Percentiles rank a stretch among this genome's conserved stretches.
Evolutionary conservation across 139 green algal species (phyloP).

Genomic region (Tetraselmis striata): DNA sequence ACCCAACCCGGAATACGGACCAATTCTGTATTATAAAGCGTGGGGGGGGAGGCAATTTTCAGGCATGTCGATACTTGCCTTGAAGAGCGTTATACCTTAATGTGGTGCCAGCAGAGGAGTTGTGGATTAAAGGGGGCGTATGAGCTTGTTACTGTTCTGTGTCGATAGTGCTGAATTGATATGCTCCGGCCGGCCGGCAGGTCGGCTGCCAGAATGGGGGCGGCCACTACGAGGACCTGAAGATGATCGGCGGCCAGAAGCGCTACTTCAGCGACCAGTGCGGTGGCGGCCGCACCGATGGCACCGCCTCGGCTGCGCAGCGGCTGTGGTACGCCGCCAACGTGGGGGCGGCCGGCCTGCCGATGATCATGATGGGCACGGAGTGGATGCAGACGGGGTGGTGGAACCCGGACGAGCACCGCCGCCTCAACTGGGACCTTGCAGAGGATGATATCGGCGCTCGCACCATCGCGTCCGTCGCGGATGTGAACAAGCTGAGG

Average conservation of each 20-base stretch:
- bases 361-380: slow-evolving; percentile 64
- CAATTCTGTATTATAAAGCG: too few relatives aligned
- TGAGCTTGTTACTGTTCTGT: too few relatives aligned
- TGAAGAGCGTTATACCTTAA: too few relatives aligned
- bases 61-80: not conserved
- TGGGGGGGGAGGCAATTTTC: not conserved
- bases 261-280: slow-evolving; percentile 29
- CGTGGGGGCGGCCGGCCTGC: slow-evolving; percentile 44
- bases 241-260: slow-evolving; percentile 44
- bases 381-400: slow-evolving; percentile 47
- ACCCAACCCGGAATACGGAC: too few relatives aligned
- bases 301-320: slow-evolving; percentile 29
- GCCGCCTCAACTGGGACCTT: slow-evolving; percentile 32
- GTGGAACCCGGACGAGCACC: slow-evolving; percentile 46
- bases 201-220: slow-evolving; percentile 53
- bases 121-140: too few relatives aligned
- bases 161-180: too few relatives aligned
- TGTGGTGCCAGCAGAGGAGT: too few relatives aligned
- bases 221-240: slow-evolving; percentile 42
- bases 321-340: slow-evolving; percentile 55
- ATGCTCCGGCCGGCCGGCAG: too few relatives aligned
- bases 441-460: slow-evolving; percentile 27
- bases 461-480: slow-evolving; percentile 26
- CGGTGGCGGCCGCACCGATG: slow-evolving; percentile 34
- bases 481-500: slow-evolving; percentile 31